Percentiles rank a stretch among this genome's conserved stretches.
These are phyloP conservation scores for Schizopora paradoxa DNA, from an alignment of 1,284 basidiomycete genomes.

Conservation along the genomic window DNA sequence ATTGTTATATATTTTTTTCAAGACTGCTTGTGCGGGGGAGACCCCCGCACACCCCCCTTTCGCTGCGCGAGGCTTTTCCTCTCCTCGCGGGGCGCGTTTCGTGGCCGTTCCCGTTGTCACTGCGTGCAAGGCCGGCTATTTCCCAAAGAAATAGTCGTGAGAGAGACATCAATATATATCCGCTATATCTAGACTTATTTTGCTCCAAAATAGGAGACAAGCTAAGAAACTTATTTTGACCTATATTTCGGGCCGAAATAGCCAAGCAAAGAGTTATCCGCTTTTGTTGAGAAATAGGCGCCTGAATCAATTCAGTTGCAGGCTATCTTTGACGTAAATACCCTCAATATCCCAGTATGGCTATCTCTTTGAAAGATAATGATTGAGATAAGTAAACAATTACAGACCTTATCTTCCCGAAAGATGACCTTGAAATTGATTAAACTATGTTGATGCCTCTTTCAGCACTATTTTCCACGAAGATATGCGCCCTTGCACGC, in stretches of 20 bases:
- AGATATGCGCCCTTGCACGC: not conserved
- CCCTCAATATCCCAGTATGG: too few relatives aligned
- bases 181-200: not conserved
- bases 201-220: not conserved
- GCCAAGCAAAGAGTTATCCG: too few relatives aligned
- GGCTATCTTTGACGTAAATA: too few relatives aligned
- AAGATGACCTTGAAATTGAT: not conserved
- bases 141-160: not conserved
- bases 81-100: not conserved
- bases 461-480: not conserved
- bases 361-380: too few relatives aligned
- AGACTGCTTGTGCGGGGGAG: not conserved
- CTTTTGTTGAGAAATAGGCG: too few relatives aligned
- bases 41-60: not conserved
- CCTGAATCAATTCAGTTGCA: too few relatives aligned
- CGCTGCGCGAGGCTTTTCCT: not conserved
- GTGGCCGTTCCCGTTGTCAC: not conserved
- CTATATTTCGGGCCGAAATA: too few relatives aligned
- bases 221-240: too few relatives aligned
- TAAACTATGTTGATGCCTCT: not conserved
- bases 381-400: not conserved
- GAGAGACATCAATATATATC: not conserved
- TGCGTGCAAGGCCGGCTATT: not conserved
- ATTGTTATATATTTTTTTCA: not conserved
- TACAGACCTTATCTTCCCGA: not conserved